Evolutionary conservation across 2,329 filamentous ascomycete genomes (phyloP), one percentile per base, ranked within the genome.

Genomic region (Delphinella strobiligena): DNA sequence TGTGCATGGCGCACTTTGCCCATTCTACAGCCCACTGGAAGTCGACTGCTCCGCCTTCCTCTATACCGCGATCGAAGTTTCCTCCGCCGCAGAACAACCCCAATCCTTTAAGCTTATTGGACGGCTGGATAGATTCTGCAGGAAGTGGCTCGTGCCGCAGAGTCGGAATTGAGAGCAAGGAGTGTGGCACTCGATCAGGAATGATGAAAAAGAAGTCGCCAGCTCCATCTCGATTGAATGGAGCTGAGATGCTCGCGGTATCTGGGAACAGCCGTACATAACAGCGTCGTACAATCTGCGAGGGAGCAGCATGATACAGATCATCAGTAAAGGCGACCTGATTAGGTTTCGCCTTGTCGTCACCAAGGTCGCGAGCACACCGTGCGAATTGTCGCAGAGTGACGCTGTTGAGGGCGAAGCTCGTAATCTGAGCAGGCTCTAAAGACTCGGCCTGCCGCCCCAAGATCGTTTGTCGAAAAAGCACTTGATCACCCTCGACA

Each of bases 31-130:
- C 75, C 64, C 74, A 81, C 3, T 67, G 63, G 55, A 82, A 81
- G 18, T 75, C 54, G 0, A 87, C 67, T 0, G 67, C 75, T 1
- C 77, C 75, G 1, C 74, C 75, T 38, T 87, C 82, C 55, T 87
- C 82, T 0, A 93, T 63, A 0, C 83, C 84, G 19, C 81, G 69
- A 4, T 83, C 84, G 37, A 91, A 76, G 38, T 80, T 86, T 0
- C 85, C 84, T 14, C 80, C 79, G 1, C 85, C 85, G 47, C 80
- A 85, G 51, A 85, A 93, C 0, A 91, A 61, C 46, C 86, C 82
- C 3, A 89, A 59, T 0, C 78, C 80, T 33, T 19, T 43, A 3
- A 56, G 36, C 14, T 46, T 27, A 27, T 7, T 27, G 7, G 22
- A 12, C 22, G 22, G 7, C 22, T 3, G 29, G 22, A 27, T 27